Evolutionary conservation across 2,329 filamentous ascomycete genomes (phyloP), one percentile per base, ranked within the genome.

Genomic region (Thelonectria olida): DNA sequence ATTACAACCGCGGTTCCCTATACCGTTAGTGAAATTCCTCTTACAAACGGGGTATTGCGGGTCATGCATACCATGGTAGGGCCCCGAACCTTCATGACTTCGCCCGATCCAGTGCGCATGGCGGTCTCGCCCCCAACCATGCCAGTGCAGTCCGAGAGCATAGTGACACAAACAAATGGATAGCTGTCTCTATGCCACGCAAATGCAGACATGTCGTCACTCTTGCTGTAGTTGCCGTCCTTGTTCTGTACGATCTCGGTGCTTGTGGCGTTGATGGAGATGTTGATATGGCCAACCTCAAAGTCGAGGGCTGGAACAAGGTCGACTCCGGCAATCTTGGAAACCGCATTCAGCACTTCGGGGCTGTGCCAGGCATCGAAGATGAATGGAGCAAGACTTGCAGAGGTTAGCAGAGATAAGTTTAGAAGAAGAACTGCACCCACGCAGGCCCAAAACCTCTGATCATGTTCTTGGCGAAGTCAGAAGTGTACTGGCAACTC

Each of bases 101-200:
- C 80, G 3, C 85, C 85, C n/a, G n/a, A n/a, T n/a, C n/a, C n/a
- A n/a, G n/a, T n/a, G n/a, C n/a, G n/a, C n/a, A n/a, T n/a, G n/a
- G n/a, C 87, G 0, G 87, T 90, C 75, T 90, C 88, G 5, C 88
- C 88, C 6, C 88, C 88, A 10, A 88, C 76, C 87, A 90, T 90
- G 44, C 80, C 78, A 0, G 80, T 82, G 65, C 85, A 88, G 70
- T 90, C 86, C 36, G 84, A 87, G 25, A 90, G 80, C 87, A 90
- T 90, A 9, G 83, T 81, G 17, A 90, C 87, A 67, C 86, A 89
- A 19, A 90, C 88, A 68, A 89, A 90, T 1, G 88, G 86, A 70
- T 88, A 89, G 69, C 83, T 86, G 72, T 90, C 88, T 1, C 77
- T 83, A 74, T 90, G 87, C 88, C 87, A 90, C 38, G 82, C 85